These are phyloP conservation scores for Cyclospora cayetanensis DNA, from an alignment of 169 alveolate species.

Conservation along the genomic window DNA sequence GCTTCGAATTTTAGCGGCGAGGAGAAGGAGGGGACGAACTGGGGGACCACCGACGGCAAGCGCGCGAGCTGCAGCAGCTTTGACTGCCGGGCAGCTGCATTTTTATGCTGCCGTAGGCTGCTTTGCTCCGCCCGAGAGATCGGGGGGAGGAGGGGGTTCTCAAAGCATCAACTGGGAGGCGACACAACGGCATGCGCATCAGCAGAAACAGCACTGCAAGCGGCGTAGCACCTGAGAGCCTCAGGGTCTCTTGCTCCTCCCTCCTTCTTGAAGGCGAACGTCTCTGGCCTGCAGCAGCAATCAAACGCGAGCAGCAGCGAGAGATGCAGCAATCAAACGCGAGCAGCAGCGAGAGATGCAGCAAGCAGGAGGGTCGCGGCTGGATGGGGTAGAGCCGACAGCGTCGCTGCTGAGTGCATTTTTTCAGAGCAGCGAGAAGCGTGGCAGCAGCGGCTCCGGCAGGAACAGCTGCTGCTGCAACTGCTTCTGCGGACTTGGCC, in stretches of 20 bases:
- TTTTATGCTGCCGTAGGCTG: too few species aligned
- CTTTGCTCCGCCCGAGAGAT: too few species aligned
- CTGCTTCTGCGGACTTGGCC: conserved; percentile 16
- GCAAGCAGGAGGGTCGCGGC: not conserved
- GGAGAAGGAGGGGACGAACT: too few species aligned
- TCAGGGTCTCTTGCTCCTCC: conserved; percentile 2
- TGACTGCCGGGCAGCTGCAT: too few species aligned
- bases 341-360: not conserved
- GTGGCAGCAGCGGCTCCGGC: conserved; percentile 97
- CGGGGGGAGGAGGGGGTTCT: too few species aligned
- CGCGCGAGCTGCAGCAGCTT: too few species aligned
- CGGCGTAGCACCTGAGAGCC: not conserved
- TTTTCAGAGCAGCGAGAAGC: conserved; percentile 43
- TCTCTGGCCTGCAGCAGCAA: conserved; percentile 10
- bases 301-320: not conserved
- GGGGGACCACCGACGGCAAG: too few species aligned
- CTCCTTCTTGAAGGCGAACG: not conserved
- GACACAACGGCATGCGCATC: not conserved
- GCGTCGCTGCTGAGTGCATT: not conserved
- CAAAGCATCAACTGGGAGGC: not conserved
- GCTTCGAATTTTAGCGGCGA: too few species aligned
- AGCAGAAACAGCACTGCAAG: not conserved
- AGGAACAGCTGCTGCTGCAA: not conserved
- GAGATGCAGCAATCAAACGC: not conserved
- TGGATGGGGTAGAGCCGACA: too few species aligned